Percentiles rank a stretch among this genome's conserved stretches.
Conservation (phyloP, 495 filamentous ascomycete species). For the Aspergillus biplanus region DNA sequence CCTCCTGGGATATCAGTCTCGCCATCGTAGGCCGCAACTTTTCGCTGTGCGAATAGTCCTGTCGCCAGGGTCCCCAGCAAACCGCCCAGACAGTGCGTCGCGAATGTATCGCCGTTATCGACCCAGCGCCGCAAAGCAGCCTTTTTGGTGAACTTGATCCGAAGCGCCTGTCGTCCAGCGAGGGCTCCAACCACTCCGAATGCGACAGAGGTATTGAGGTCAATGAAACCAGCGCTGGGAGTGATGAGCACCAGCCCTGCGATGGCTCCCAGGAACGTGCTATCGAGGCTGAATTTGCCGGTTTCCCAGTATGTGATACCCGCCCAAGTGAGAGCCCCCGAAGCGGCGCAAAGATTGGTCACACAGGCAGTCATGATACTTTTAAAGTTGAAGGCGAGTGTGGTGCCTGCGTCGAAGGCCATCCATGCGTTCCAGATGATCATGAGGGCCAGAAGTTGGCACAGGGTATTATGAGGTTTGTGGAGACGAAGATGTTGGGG, state of each 20-base stretch:
- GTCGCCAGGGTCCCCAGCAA: conserved; percentile 43
- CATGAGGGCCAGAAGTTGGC: conserved; percentile 53
- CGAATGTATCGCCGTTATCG: conserved; percentile 51
- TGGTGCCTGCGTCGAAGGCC: conserved; percentile 59
- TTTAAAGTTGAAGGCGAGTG: conserved; percentile 48
- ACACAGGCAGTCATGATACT: conserved; percentile 51
- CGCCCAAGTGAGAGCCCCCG: conserved; percentile 51
- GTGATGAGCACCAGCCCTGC: conserved; percentile 55
- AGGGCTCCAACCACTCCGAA: conserved; percentile 48
- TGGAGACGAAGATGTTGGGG: conserved; percentile 49
- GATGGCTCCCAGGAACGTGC: conserved; percentile 55
- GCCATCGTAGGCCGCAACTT: conserved; percentile 49
- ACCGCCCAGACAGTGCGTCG: conserved; percentile 50
- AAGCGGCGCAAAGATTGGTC: conserved; percentile 53
- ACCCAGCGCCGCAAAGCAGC: conserved; percentile 43
- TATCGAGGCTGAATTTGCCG: conserved; percentile 51
- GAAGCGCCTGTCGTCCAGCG: conserved; percentile 49
- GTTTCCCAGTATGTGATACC: conserved; percentile 47
- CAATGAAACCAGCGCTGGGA: conserved; percentile 50
- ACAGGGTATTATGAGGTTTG: conserved; percentile 50
- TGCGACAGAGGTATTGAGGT: conserved; percentile 46
- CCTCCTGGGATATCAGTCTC: conserved; percentile 41
- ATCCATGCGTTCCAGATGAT: conserved; percentile 60
- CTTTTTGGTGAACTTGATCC: conserved; percentile 49
- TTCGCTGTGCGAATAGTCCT: conserved; percentile 40